Base-by-base conservation (phyloP, 208 protist species). In the Angomonas deanei region DNA sequence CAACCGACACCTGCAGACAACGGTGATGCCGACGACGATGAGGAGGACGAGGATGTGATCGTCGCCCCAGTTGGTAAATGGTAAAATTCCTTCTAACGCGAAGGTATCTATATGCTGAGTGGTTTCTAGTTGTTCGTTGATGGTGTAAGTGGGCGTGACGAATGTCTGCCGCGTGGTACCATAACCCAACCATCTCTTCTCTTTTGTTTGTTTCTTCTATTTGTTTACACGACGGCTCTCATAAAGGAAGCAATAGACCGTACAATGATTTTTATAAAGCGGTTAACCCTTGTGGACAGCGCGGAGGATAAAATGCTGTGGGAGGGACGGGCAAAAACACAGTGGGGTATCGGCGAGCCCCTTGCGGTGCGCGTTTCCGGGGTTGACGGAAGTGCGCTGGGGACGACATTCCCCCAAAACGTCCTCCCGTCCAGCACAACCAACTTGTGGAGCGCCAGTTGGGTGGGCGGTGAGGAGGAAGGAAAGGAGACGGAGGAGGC, bases 391-490 rank as follows among this genome's bases (percentile, higher is more conserved):
- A 48, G 19, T 13, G 71, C 68, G 15, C 69, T 88, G 17, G 82
- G 82, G 10, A 83, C 75, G 0, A 83, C 78, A 10, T 74, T 85
- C 42, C 82, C 82, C 8, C 53, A 34, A 15, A 59, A 33, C 11
- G 30, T 31, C n/a, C 15, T 21, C 2, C 24, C n/a, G 28, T 26
- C n/a, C 1, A 70, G 64, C 19, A 84, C 26, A 71, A 75, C 8
- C 73, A 83, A 61, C 67, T 92, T 3, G 65, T 92, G 36, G 48
- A 90, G 19, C 80, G 89, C 72, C 78, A 88, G 24, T 65, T 79
- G 10, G 61, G 50, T 67, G 87, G 31, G 57, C 91, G 84, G 88
- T 56, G 32, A 83, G n/a, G 61, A 67, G 30, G 83, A 92, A 57
- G 67, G 58, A 17, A 66, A 76, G 17, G 77, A 84, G 63, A 82